Evolutionary conservation across 108 stramenopile species (phyloP).

Genomic region (Conticribra guillardii): DNA sequence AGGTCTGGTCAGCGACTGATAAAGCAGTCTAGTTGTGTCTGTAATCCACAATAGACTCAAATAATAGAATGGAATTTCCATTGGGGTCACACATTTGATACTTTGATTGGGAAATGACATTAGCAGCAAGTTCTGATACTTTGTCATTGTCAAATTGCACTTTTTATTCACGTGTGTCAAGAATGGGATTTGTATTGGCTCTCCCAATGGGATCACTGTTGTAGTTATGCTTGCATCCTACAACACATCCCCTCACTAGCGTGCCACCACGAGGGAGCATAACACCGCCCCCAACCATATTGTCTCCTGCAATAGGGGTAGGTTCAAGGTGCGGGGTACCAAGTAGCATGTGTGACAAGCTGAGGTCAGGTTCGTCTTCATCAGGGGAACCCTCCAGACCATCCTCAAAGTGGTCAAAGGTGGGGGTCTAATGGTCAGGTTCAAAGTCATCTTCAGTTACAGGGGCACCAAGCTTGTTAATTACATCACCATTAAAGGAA

Average conservation of each 20-base stretch:
- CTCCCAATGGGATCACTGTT: slow-evolving; percentile 39
- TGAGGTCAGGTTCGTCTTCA: not conserved
- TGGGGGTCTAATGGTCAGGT: not conserved
- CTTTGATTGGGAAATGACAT: slow-evolving; percentile 12
- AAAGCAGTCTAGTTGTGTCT: no score
- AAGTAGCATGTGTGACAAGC: no score
- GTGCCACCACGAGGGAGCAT: slow-evolving; percentile 34
- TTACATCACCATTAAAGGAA: not conserved
- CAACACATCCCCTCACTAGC: slow-evolving; percentile 35
- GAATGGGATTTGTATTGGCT: slow-evolving; percentile 5
- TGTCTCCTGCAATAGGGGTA: slow-evolving; percentile 18
- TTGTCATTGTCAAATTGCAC: slow-evolving; percentile 26
- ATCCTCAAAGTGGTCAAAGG: not conserved
- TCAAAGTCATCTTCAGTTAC: not conserved
- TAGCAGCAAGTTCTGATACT: slow-evolving; percentile 16
- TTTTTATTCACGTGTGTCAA: slow-evolving; percentile 30
- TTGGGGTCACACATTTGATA: slow-evolving; percentile 33
- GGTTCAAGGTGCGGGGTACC: not conserved
- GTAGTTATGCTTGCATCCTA: slow-evolving; percentile 28
- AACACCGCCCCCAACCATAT: slow-evolving; percentile 29
- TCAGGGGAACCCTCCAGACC: not conserved
- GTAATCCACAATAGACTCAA: no score
- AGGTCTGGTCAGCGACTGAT: no score
- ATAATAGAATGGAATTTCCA: no score
- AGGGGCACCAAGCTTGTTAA: not conserved